These are phyloP conservation scores for Cymbidium sinense DNA, from an alignment of 106 monocot species.

Conservation along the genomic window DNA sequence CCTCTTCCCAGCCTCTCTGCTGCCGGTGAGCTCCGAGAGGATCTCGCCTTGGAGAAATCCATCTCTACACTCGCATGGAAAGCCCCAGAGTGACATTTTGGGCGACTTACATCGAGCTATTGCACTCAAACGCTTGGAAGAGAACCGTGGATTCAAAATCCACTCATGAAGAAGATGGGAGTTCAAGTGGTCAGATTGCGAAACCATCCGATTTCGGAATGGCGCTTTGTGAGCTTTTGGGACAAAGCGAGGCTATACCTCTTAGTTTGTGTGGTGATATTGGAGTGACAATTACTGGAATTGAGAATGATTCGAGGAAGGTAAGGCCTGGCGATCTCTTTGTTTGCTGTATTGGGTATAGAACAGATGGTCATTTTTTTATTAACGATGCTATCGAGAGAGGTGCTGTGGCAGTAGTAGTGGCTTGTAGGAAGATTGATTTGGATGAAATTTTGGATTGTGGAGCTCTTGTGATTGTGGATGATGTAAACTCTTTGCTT, in stretches of 20 bases:
- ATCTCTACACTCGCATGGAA: background rate
- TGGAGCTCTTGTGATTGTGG: conserved; percentile 9
- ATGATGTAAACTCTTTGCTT: conserved; percentile 13
- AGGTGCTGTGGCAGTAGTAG: conserved; percentile 23
- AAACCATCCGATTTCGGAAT: background rate
- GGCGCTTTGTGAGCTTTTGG: conserved; percentile 16
- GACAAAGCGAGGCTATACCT: conserved; percentile 6
- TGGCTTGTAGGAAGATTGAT: conserved; percentile 12
- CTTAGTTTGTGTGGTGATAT: conserved; percentile 11
- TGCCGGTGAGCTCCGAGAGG: conserved; percentile 9
- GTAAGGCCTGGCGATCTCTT: conserved; percentile 27
- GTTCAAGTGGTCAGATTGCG: background rate
- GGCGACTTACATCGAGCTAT: conserved; percentile 1
- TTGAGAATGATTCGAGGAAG: conserved; percentile 24
- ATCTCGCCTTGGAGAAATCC: background rate
- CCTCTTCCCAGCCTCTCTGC: background rate
- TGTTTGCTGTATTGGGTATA: conserved; percentile 17
- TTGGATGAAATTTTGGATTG: conserved; percentile 10
- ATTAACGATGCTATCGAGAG: conserved; percentile 11
- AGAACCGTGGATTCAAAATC: conserved; percentile 3
- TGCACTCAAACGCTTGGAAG: background rate
- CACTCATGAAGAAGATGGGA: background rate
- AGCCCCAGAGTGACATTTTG: background rate
- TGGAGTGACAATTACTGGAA: conserved; percentile 14
- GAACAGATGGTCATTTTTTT: conserved; percentile 22